Conservation (phyloP, 768 basidiomycete genomes). For the Hortiboletus flavorubellus region DNA sequence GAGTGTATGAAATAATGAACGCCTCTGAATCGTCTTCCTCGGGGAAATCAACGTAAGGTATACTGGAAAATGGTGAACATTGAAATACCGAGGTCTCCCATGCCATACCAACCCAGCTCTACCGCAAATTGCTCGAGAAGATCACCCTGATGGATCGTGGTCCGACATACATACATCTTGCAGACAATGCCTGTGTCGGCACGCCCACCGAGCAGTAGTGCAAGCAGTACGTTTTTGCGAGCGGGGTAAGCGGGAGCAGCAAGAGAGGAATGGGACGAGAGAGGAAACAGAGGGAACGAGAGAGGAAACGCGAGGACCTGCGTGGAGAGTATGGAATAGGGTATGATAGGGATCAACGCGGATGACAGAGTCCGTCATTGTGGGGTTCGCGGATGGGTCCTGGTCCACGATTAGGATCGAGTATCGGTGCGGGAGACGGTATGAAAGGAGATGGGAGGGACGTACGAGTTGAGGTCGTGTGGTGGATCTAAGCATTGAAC, state of each 20-base stretch:
- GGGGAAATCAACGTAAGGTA: no score
- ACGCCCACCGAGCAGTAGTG: slow-evolving; percentile 3
- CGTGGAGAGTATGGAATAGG: slow-evolving; percentile 30
- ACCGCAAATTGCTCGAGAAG: no score
- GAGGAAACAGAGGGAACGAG: neutral
- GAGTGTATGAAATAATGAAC: no score
- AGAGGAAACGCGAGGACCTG: slow-evolving; percentile 35
- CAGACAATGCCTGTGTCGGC: slow-evolving; percentile 22
- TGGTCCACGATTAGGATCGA: neutral
- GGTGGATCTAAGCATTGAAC: no score
- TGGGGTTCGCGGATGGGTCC: slow-evolving; percentile 14
- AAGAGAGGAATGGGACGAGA: neutral
- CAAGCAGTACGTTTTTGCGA: slow-evolving; percentile 35
- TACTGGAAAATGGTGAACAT: no score
- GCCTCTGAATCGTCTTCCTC: no score
- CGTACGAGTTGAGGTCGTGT: no score
- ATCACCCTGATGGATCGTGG: no score
- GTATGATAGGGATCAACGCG: slow-evolving; percentile 35
- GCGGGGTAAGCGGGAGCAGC: slow-evolving; percentile 5
- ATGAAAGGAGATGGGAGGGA: no score
- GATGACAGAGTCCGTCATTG: slow-evolving; percentile 28
- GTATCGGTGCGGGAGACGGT: neutral
- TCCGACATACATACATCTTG: neutral
- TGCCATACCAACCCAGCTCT: no score
- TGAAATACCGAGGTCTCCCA: no score